phyloP scores from a whole-genome alignment of 306 rosid genomes.

The Quercus suber region DNA sequence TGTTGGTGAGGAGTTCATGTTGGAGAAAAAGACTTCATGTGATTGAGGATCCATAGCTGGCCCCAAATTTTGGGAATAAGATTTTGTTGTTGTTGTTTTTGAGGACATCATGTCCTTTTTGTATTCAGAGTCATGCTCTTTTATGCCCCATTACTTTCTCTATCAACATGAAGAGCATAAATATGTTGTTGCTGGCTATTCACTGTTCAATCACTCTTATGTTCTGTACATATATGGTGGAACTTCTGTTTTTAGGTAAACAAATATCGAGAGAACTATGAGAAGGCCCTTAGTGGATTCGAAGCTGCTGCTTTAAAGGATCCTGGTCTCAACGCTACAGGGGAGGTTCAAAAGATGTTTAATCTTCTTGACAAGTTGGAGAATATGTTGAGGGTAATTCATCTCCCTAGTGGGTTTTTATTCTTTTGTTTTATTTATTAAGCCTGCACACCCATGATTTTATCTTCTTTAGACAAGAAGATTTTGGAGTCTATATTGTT shows the following conservation, averaged over 20 bases:
- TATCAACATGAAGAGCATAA: not conserved
- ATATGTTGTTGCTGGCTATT: not conserved
- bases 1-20: not conserved
- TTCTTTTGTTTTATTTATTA: not conserved
- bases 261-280: conserved; percentile 86
- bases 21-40: too few relatives aligned
- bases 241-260: conserved; percentile 50
- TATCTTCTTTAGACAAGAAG: not conserved
- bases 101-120: not conserved
- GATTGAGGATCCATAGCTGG: too few relatives aligned
- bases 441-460: not conserved
- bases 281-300: conserved; percentile 91
- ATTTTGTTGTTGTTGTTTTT: too few relatives aligned
- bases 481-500: not conserved
- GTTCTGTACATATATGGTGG: not conserved
- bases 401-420: conserved; percentile 2
- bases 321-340: conserved; percentile 81
- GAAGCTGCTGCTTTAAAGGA: conserved; percentile 95
- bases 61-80: too few relatives aligned
- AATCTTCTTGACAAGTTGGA: conserved; percentile 81
- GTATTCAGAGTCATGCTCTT: not conserved
- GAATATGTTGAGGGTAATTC: conserved; percentile 66
- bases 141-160: not conserved
- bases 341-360: conserved; percentile 82
- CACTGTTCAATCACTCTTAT: not conserved